Percentiles rank a stretch among this genome's conserved stretches.
Conservation (phyloP, 192 early-diverging fungal genomes). For the Allomyces macrogynus region DNA sequence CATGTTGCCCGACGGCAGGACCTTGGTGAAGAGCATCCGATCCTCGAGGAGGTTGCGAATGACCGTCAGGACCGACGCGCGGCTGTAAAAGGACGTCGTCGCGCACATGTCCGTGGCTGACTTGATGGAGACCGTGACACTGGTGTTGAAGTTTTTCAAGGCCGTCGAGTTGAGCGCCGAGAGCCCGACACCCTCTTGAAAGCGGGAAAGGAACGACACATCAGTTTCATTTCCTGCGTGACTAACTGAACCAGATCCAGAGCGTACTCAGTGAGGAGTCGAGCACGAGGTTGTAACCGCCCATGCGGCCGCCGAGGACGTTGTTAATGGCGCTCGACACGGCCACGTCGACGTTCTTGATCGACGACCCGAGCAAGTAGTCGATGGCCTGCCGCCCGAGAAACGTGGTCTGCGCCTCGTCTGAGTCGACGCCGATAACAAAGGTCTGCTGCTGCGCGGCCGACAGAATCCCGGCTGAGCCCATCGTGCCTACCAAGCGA, state of each 20-base stretch:
- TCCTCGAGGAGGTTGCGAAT: background rate
- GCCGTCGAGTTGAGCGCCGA: background rate
- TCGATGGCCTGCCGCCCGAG: background rate
- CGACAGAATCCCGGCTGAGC: conserved; percentile 7
- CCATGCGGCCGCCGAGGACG: background rate
- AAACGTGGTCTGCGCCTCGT: conserved; percentile 9
- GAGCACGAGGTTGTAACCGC: background rate
- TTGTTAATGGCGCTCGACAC: background rate
- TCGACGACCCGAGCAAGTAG: background rate
- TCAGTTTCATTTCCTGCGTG: no score
- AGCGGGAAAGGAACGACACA: no score
- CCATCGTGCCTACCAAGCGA: background rate
- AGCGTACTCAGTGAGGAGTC: background rate
- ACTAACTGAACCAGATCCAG: no score
- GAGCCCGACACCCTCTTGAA: no score
- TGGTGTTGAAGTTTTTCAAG: background rate
- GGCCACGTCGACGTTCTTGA: background rate
- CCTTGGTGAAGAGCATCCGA: background rate
- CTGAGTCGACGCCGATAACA: conserved; percentile 15
- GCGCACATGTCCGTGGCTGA: background rate
- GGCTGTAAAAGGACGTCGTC: background rate
- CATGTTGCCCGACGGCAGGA: background rate
- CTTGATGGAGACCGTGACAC: background rate
- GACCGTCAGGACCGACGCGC: background rate
- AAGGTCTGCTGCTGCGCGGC: conserved; percentile 6